These are phyloP conservation scores for Nymphaea thermarum DNA, from an alignment of 164 flowering plant species.

Conservation along the genomic window DNA sequence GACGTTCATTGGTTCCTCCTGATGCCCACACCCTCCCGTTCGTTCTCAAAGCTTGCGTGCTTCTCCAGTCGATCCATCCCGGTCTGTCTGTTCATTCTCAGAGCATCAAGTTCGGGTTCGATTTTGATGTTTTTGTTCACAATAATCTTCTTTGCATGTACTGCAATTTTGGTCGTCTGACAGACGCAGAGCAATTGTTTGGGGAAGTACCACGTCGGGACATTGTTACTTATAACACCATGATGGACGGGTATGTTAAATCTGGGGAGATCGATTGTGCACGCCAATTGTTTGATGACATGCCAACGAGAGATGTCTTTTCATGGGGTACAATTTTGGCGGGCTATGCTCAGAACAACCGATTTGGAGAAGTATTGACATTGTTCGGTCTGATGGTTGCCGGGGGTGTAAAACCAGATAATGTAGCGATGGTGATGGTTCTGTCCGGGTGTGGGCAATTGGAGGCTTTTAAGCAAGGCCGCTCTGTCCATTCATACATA, in stretches of 20 bases:
- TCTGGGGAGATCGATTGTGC: constrained; percentile 31
- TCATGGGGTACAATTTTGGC: constrained; percentile 65
- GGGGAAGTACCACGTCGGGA: constrained; percentile 26
- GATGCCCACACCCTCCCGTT: constrained; percentile 67
- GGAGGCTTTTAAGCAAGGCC: constrained; percentile 48
- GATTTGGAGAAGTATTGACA: constrained; percentile 28
- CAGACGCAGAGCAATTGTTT: constrained; percentile 31
- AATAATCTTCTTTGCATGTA: constrained; percentile 44
- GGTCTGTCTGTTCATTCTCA: constrained; percentile 37
- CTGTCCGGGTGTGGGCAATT: constrained; percentile 70
- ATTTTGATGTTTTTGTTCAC: constrained; percentile 24
- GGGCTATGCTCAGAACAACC: constrained; percentile 39
- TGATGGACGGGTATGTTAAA: constrained; percentile 51
- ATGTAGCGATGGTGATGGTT: constrained; percentile 30
- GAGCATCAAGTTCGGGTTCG: constrained; percentile 38
- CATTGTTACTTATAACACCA: constrained; percentile 43
- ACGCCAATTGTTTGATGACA: constrained; percentile 34
- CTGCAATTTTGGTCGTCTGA: constrained; percentile 11
- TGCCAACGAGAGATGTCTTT: constrained; percentile 39
- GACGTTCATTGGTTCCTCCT: constrained; percentile 29
- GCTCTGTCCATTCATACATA: constrained; percentile 33
- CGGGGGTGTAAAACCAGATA: constrained; percentile 27
- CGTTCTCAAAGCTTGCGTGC: constrained; percentile 35
- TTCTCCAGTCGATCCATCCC: constrained; percentile 8
- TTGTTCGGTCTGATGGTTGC: constrained; percentile 38